Base-by-base conservation (phyloP, 1,284 basidiomycete genomes). In the Clitocybe nebularis region DNA sequence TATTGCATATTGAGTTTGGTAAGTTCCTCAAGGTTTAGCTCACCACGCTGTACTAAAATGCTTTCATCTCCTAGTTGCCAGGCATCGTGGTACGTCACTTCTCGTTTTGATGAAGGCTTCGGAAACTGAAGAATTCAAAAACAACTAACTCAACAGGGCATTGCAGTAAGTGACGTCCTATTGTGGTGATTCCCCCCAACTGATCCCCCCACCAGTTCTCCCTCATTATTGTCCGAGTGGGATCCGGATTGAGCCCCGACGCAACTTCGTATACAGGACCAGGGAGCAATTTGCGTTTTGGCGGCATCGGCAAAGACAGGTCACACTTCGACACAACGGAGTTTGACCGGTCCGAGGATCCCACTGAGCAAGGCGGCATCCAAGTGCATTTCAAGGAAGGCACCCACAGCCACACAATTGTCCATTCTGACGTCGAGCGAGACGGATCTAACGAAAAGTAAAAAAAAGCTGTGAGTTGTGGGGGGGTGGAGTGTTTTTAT, bases 61-160 rank as follows among this genome's bases (percentile, higher is more conserved):
- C 29, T 9, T 16, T 32, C 19, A 13, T 13, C 11, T 7, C 9
- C 5, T 17, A 32, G 29, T 16, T 32, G 29, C 29, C 29, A 7
- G 29, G 29, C 29, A 32, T 32, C 29, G 29, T 32, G 29, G 29
- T 32, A 32, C 3, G 29, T 32, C 29, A 32, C 29, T 32, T 16
- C 13, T 5, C 10, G 14, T 17, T 13, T 16, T 8, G 29, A 32
- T 32, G 14, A 3, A 11, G 29, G 14, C 14, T 16, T 32, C 19
- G 14, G 14, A 16, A 32, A 3, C n/a, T 26, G 14, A 17, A 6
- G 29, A 32, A 16, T 5, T 16, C 29, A 13, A 16, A 8, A 7
- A 3, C 19, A 13, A 13, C 29, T 16, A 16, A 13, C 14, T 16
- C 7, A 32, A 16, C 13, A 32, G 29, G 29, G 29, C 14, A 16